Base-by-base conservation (phyloP, 2,329 filamentous ascomycete genomes). In the Cordyceps pruinosa region DNA sequence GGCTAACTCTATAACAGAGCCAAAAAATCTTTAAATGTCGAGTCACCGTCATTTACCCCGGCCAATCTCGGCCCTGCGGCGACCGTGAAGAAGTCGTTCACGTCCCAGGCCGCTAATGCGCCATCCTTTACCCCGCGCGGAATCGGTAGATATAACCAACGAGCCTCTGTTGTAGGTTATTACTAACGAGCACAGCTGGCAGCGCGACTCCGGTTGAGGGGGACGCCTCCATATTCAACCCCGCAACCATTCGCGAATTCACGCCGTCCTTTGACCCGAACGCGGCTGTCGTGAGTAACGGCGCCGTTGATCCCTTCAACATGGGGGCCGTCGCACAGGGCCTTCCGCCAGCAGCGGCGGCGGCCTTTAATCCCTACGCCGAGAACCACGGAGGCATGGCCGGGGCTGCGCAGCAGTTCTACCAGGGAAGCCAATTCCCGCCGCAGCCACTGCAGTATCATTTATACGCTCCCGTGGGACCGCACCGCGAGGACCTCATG, bases 21-120 rank as follows among this genome's bases (percentile, higher is more conserved):
- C 25, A 90, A 90, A 72, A 94, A 91, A 72, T 79, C 87, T 28
- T 80, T 99, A 63, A 99, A 96, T 71, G 94, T 96, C 67, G 94
- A 97, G 67, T 97, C 94, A 9, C 93, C 94, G 13, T 90, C 93
- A 48, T 99, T 99, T 70, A 97, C 90, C 0, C 93, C 93, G 6
- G 76, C 82, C 15, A 75, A 70, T 58, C 64, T 78, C 44, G 72
- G 73, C 58, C 63, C 79, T 44, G 72, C 74, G 25, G 72, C 75
- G 1, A 68, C 74, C 25, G 90, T 90, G 72, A 88, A 88, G 66
- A 81, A 86, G 10, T 86, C 86, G 9, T 91, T 97, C 62, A 94
- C 92, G 8, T 90, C 91, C 1, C 91, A 95, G 72, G 88, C 90
- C 56, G 92, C 88, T n/a, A 94, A 83, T 69, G 94, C 93, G 23